Percentiles rank a stretch among this genome's conserved stretches.
Evolutionary conservation across 495 filamentous ascomycete genomes (phyloP).

Genomic region (Podospora comata): DNA sequence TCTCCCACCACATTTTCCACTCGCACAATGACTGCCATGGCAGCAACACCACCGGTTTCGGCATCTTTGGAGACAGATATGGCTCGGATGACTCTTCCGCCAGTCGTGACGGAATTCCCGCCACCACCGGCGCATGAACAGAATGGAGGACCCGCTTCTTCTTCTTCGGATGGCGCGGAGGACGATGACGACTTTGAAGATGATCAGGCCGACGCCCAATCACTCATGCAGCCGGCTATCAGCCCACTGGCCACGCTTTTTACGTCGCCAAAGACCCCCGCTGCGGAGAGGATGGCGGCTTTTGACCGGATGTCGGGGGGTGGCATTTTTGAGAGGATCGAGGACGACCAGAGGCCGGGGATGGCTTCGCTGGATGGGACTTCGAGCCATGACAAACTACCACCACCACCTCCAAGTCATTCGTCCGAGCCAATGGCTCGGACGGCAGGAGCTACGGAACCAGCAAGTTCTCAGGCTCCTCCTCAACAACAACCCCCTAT

Average conservation of each 20-base stretch:
- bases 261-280: constrained; percentile 66
- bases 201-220: constrained; percentile 56
- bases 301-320: constrained; percentile 58
- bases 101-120: neutral
- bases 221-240: constrained; percentile 74
- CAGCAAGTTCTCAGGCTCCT: neutral
- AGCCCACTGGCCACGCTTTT: constrained; percentile 68
- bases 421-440: neutral
- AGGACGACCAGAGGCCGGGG: constrained; percentile 7
- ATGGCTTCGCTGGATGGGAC: neutral
- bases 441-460: neutral
- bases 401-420: neutral
- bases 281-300: constrained; percentile 68
- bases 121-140: neutral
- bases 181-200: constrained; percentile 36
- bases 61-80: neutral
- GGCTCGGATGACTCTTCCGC: neutral
- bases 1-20: neutral
- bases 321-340: constrained; percentile 49
- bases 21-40: neutral
- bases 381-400: neutral
- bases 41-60: neutral
- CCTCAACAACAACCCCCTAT: constrained; percentile 14
- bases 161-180: constrained; percentile 30
- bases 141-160: constrained; percentile 21